phyloP scores from a whole-genome alignment of 2,329 filamentous ascomycete genomes.

The Escovopsis sp. region DNA sequence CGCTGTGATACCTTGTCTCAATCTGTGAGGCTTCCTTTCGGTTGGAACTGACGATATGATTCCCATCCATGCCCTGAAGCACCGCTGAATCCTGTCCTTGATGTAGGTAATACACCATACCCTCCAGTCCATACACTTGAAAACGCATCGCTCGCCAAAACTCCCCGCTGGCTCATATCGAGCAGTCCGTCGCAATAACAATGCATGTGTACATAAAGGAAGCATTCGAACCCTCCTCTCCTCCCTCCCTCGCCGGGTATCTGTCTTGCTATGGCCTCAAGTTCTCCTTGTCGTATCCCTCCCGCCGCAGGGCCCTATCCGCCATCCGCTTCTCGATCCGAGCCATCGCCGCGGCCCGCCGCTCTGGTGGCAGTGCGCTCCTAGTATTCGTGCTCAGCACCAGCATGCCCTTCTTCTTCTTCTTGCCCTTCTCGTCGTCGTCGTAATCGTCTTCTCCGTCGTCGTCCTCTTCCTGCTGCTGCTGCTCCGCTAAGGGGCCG shows the following conservation, averaged over 20 bases:
- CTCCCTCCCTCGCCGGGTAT: background rate
- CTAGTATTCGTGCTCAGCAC: slow-evolving; percentile 16
- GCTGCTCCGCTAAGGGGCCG: slow-evolving; percentile 15
- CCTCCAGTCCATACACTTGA: too few relatives aligned
- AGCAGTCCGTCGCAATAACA: too few relatives aligned
- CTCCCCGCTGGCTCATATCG: slow-evolving; percentile 9
- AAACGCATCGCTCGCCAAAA: slow-evolving; percentile 4
- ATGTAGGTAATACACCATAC: too few relatives aligned
- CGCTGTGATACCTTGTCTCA: too few relatives aligned
- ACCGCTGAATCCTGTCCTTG: too few relatives aligned
- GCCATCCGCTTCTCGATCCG: slow-evolving; percentile 37
- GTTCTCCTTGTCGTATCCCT: slow-evolving; percentile 35
- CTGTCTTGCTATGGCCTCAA: slow-evolving; percentile 18
- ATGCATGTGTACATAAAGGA: too few relatives aligned
- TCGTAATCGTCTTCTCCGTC: too few relatives aligned
- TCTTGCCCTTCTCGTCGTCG: too few relatives aligned
- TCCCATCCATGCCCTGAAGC: slow-evolving; percentile 3
- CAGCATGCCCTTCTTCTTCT: slow-evolving; percentile 8
- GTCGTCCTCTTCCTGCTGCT: too few relatives aligned
- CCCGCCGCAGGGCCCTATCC: slow-evolving; percentile 23
- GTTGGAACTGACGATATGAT: too few relatives aligned
- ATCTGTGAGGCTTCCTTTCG: too few relatives aligned
- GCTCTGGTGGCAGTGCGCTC: slow-evolving; percentile 31
- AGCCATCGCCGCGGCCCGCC: slow-evolving; percentile 38
- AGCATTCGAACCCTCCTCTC: background rate